These are phyloP conservation scores for Williopsis jadinii DNA, from an alignment of 1,139 yeast species.

Conservation along the genomic window DNA sequence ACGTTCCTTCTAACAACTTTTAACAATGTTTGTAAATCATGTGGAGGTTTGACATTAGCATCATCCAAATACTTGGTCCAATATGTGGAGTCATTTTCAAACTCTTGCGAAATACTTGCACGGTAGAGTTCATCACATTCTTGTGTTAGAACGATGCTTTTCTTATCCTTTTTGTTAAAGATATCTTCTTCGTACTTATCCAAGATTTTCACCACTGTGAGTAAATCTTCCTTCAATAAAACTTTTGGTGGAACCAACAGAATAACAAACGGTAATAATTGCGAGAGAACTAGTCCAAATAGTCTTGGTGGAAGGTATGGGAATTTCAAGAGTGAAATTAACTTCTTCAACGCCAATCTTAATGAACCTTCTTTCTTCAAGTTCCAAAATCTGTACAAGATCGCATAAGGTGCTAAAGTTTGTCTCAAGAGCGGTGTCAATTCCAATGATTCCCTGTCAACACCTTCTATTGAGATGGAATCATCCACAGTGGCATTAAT, in stretches of 20 bases:
- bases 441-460: constrained; percentile 21
- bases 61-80: constrained; percentile 16
- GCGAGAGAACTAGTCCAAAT: constrained; percentile 41
- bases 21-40: constrained; percentile 10
- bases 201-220: constrained; percentile 40
- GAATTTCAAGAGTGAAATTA: constrained; percentile 55
- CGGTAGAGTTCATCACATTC: constrained; percentile 10
- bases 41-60: constrained; percentile 14
- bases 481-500: constrained; percentile 46
- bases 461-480: constrained; percentile 24
- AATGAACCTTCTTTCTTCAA: constrained; percentile 23
- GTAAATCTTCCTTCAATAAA: constrained; percentile 30
- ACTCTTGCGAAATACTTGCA: constrained; percentile 2
- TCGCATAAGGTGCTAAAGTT: constrained; percentile 68
- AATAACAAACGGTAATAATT: constrained; percentile 36
- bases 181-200: constrained; percentile 38
- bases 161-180: constrained; percentile 23
- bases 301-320: constrained; percentile 56
- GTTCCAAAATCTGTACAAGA: constrained; percentile 44
- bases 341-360: constrained; percentile 27
- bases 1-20: constrained; percentile 17
- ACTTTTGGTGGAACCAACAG: constrained; percentile 25
- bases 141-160: constrained; percentile 20
- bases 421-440: constrained; percentile 55
- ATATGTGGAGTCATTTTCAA: background rate